These are phyloP conservation scores for Haplosporangium sp. DNA, from an alignment of 371 early-diverging fungal species.

Conservation along the genomic window DNA sequence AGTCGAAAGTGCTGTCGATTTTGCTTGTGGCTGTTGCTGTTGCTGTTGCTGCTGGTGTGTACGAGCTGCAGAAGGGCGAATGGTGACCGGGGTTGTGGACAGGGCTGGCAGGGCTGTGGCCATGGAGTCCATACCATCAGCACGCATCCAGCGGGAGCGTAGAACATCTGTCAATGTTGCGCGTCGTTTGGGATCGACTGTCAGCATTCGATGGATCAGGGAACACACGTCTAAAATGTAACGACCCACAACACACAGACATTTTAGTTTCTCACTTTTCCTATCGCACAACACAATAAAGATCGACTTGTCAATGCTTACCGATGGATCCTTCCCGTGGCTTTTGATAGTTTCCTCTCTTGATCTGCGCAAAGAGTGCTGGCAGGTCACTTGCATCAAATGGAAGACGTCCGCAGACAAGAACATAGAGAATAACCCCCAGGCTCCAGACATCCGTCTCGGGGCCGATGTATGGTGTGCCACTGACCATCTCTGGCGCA, in stretches of 20 bases:
- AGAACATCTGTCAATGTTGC: constrained; percentile 56
- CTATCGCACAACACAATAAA: not conserved
- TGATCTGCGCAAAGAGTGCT: constrained; percentile 75
- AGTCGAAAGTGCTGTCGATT: constrained; percentile 21
- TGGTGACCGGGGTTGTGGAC: constrained; percentile 30
- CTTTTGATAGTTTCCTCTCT: constrained; percentile 64
- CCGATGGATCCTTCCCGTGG: constrained; percentile 59
- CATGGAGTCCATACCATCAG: constrained; percentile 39
- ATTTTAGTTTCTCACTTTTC: not conserved
- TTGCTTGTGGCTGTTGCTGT: constrained; percentile 13
- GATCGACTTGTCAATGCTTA: not conserved
- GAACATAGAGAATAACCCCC: constrained; percentile 82
- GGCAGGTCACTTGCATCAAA: constrained; percentile 85
- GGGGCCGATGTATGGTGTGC: constrained; percentile 78
- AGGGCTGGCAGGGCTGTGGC: constrained; percentile 21
- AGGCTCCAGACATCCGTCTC: constrained; percentile 84
- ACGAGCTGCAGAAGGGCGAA: constrained; percentile 16
- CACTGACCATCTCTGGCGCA: constrained; percentile 86
- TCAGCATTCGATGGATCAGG: constrained; percentile 64
- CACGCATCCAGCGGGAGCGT: constrained; percentile 49
- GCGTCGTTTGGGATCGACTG: constrained; percentile 64
- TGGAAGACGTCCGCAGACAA: constrained; percentile 82
- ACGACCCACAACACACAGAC: too few species aligned
- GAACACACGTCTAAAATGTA: constrained; percentile 37
- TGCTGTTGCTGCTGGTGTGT: constrained; percentile 26